These are phyloP conservation scores for Metschnikowia corniflorae DNA, from an alignment of 805 yeast species.

Conservation along the genomic window DNA sequence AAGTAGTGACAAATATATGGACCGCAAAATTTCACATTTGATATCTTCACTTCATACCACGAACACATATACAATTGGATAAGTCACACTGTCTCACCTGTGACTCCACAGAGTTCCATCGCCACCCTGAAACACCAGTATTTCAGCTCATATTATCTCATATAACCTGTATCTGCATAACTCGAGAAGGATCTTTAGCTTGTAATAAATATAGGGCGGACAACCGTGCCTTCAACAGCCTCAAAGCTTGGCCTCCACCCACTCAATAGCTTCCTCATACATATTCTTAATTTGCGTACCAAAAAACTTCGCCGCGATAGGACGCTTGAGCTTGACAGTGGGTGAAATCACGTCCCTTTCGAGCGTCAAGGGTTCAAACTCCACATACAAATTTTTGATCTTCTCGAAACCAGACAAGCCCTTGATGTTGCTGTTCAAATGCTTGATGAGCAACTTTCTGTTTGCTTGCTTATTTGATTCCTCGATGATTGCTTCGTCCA, in stretches of 20 bases:
- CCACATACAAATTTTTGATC: constrained; percentile 24
- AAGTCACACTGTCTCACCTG: too few species aligned
- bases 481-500: constrained; percentile 18
- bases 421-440: constrained; percentile 9
- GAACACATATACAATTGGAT: too few species aligned
- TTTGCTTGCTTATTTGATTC: constrained; percentile 17
- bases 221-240: too few species aligned
- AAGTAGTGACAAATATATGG: too few species aligned
- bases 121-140: too few species aligned
- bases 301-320: constrained; percentile 45
- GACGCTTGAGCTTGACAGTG: constrained; percentile 41
- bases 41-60: too few species aligned
- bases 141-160: too few species aligned
- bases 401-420: constrained; percentile 24
- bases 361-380: constrained; percentile 26
- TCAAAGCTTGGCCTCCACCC: constrained; percentile 11
- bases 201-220: too few species aligned
- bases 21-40: too few species aligned
- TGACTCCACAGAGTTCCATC: too few species aligned
- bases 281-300: constrained; percentile 36
- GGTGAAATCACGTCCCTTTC: constrained; percentile 27
- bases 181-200: too few species aligned
- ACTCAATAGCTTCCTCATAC: constrained; percentile 47
- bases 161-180: too few species aligned
- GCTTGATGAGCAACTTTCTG: constrained; percentile 12